Evolutionary conservation across 306 rosid species (phyloP).

Genomic region (Trifolium subterraneum): DNA sequence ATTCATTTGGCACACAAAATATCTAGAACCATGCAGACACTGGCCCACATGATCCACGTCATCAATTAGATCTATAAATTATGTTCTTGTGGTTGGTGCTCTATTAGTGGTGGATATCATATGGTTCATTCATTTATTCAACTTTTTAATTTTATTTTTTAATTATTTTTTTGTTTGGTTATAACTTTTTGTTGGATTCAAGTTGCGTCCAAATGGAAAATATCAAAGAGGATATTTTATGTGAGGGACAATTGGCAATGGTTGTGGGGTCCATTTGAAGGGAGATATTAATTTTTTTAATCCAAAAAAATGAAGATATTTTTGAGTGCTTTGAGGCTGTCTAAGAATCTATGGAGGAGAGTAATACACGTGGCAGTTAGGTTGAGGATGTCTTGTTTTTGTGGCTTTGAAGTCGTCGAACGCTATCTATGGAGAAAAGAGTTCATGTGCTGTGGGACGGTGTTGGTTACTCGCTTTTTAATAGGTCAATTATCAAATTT

Average conservation of each 20-base stretch:
- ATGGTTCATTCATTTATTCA: neutral
- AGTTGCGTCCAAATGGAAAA: slow-evolving; percentile 33
- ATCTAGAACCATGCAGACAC: slow-evolving; percentile 34
- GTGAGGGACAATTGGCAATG: slow-evolving; percentile 34
- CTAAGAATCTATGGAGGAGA: slow-evolving; percentile 36
- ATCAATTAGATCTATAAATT: slow-evolving; percentile 50
- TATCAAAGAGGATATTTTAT: slow-evolving; percentile 47
- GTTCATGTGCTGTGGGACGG: neutral
- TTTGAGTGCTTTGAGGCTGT: slow-evolving; percentile 42
- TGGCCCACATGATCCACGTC: slow-evolving; percentile 64
- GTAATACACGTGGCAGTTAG: slow-evolving; percentile 44
- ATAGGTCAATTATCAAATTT: neutral
- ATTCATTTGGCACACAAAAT: slow-evolving; percentile 53
- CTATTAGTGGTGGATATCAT: slow-evolving; percentile 56
- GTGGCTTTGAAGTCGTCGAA: slow-evolving; percentile 52
- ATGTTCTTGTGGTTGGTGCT: slow-evolving; percentile 49
- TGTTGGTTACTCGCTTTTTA: slow-evolving; percentile 20
- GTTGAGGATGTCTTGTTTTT: slow-evolving; percentile 15
- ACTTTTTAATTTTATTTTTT: neutral
- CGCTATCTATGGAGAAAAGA: slow-evolving; percentile 4
- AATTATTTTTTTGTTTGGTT: neutral
- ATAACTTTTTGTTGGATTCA: neutral
- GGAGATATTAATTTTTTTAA: slow-evolving; percentile 44
- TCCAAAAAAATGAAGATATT: slow-evolving; percentile 53
- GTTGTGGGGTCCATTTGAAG: slow-evolving; percentile 19